phyloP scores from a whole-genome alignment of 2,329 filamentous ascomycete species.

The Nemania sp. region DNA sequence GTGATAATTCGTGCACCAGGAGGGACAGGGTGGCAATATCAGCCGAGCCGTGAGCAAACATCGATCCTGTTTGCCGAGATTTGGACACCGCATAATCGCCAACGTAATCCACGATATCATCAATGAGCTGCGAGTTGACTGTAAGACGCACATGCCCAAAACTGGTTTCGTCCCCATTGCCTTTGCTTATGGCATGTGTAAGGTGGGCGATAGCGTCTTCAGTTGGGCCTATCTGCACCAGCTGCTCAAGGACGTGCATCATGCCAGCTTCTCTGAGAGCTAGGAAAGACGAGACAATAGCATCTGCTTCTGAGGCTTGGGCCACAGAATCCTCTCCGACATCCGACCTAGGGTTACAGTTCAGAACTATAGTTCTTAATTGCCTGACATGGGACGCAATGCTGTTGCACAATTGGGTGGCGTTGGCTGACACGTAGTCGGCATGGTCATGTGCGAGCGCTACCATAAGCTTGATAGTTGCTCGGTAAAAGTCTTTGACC shows the following conservation, averaged over 20 bases:
- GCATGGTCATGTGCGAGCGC: conserved; percentile 93
- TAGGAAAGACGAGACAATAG: conserved; percentile 17
- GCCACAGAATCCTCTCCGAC: conserved; percentile 69
- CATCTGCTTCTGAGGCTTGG: conserved; percentile 42
- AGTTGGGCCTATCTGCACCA: conserved; percentile 64
- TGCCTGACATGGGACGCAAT: conserved; percentile 86
- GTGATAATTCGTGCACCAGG: conserved; percentile 73
- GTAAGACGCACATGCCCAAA: conserved; percentile 69
- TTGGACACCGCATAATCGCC: conserved; percentile 72
- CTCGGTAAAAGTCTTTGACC: conserved; percentile 83
- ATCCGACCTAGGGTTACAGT: conserved; percentile 70
- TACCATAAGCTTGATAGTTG: conserved; percentile 78
- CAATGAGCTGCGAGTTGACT: conserved; percentile 73
- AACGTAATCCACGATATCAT: conserved; percentile 83
- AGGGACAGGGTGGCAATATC: conserved; percentile 76
- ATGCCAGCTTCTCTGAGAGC: conserved; percentile 60
- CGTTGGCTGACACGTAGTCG: conserved; percentile 87
- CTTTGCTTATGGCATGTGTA: conserved; percentile 70
- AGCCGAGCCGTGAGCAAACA: conserved; percentile 67
- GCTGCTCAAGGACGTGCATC: conserved; percentile 62
- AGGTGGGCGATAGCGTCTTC: conserved; percentile 78
- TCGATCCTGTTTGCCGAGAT: conserved; percentile 61
- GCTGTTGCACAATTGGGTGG: conserved; percentile 77
- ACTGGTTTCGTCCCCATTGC: conserved; percentile 61
- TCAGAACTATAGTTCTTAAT: conserved; percentile 84